Evolutionary conservation across 1,284 basidiomycete species (phyloP).

Genomic region (Mycena sp.): DNA sequence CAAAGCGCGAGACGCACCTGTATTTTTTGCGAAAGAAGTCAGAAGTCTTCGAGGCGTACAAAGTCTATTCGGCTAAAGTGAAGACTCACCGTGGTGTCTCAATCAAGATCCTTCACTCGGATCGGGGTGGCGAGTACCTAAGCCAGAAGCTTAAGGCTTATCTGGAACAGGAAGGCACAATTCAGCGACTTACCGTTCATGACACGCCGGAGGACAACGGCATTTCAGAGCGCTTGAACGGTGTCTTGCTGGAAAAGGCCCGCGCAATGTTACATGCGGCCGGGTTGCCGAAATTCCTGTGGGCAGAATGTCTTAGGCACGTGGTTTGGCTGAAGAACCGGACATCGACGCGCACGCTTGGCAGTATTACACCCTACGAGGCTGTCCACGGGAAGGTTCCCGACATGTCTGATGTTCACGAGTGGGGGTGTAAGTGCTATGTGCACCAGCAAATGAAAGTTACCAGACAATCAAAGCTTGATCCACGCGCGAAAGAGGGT

Average conservation of each 20-base stretch:
- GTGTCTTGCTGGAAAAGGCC: slow-evolving; percentile 15
- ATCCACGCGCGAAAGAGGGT: slow-evolving; percentile 12
- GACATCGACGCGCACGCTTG: neutral
- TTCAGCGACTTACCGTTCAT: slow-evolving; percentile 38
- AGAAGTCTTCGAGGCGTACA: slow-evolving; percentile 33
- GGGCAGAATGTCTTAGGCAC: slow-evolving; percentile 12
- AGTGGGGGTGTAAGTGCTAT: slow-evolving; percentile 6
- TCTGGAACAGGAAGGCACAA: neutral
- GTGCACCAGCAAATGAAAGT: slow-evolving; percentile 9
- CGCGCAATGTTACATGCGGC: slow-evolving; percentile 9
- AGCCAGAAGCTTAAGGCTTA: neutral
- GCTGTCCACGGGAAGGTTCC: slow-evolving; percentile 23
- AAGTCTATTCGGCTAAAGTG: slow-evolving; percentile 30
- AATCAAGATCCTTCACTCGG: slow-evolving; percentile 11
- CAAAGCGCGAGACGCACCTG: slow-evolving; percentile 26
- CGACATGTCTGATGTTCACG: slow-evolving; percentile 15
- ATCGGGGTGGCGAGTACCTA: neutral
- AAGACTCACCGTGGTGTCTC: slow-evolving; percentile 27
- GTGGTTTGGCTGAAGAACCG: slow-evolving; percentile 11
- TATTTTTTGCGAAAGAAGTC: slow-evolving; percentile 35
- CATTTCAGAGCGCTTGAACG: slow-evolving; percentile 21
- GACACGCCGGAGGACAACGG: slow-evolving; percentile 45
- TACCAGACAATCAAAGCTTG: neutral
- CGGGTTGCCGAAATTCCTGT: slow-evolving; percentile 9
- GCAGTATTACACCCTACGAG: slow-evolving; percentile 15